Conservation (phyloP, 768 basidiomycete genomes). For the Suillus discolor region DNA sequence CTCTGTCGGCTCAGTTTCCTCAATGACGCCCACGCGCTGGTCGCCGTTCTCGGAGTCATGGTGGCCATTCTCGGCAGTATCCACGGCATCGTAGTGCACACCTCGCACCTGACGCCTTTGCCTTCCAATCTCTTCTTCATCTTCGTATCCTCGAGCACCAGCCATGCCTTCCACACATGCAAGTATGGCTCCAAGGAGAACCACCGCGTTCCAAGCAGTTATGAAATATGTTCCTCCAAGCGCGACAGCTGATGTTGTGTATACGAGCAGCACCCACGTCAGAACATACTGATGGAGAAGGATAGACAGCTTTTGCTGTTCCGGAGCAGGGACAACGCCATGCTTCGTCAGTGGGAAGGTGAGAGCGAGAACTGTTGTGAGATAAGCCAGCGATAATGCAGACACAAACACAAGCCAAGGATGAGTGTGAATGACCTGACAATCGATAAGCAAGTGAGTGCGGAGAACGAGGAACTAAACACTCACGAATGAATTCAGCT, state of each 20-base stretch:
- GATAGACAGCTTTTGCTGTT: conserved; percentile 52
- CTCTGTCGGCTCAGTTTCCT: conserved; percentile 51
- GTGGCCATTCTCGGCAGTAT: conserved; percentile 19
- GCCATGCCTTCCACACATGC: conserved; percentile 39
- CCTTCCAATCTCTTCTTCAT: conserved; percentile 10
- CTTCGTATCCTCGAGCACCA: conserved; percentile 17
- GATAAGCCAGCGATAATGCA: conserved; percentile 50
- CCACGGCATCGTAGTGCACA: conserved; percentile 30
- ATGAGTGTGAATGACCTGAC: conserved; percentile 62
- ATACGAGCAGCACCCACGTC: conserved; percentile 60
- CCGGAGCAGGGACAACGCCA: conserved; percentile 25
- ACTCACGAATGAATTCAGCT: conserved; percentile 68
- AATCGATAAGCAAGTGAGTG: not conserved
- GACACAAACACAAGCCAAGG: conserved; percentile 54
- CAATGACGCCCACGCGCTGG: conserved; percentile 25
- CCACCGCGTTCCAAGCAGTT: conserved; percentile 53
- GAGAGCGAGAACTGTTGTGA: conserved; percentile 46
- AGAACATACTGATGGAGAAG: conserved; percentile 57
- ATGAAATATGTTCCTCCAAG: conserved; percentile 61
- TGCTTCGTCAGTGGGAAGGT: conserved; percentile 35
- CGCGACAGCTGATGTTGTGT: conserved; percentile 45
- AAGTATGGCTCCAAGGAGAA: conserved; percentile 44
- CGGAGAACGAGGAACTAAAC: not conserved
- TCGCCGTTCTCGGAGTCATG: conserved; percentile 11
- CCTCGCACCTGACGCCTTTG: conserved; percentile 17